Base-by-base conservation (phyloP, 768 basidiomycete genomes). In the Boletus sp. region DNA sequence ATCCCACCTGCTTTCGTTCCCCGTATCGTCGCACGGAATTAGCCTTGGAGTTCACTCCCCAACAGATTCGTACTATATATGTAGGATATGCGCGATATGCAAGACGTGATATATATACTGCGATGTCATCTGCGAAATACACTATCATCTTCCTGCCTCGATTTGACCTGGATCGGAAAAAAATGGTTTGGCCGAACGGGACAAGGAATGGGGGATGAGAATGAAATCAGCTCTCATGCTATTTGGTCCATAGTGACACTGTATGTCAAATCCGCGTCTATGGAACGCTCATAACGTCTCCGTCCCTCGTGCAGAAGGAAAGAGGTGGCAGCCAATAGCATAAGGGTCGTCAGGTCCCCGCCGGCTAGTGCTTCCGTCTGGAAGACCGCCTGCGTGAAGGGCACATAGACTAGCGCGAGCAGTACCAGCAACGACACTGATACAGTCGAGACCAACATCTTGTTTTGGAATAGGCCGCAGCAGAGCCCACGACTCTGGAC, bases 401-500 rank as follows among this genome's bases (percentile, higher is more conserved):
- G 91, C 51, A 98, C 81, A 67, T 98, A 98, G 55, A 98, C 83
- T 59, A 98, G 78, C 28, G 82, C 82, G 33, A 98, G 83, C 75
- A 96, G 90, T 41, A 87, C 86, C 59, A 94, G 37, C 67, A 92
- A 88, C 24, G 95, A 97, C 54, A 90, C 79, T 5, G 87, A 89
- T 47, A 97, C 92, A 0, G 96, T 98, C 60, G 85, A 78, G 59
- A 96, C 74, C 56, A 98, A 80, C 92, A 98, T 95, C 66, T 81
- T 82, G 78, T 98, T 98, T 67, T 88, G 87, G 55, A 83, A 76
- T 32, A 98, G 68, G 7, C 85, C 87, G 64, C 94, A 96, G 42
- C 87, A 86, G 15, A 98, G 82, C 11, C 94, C 94, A 52, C 96
- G 91, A 72, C 92, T 96, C 71, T 98, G 95, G 33, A 97, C 73